Evolutionary conservation across 768 basidiomycete genomes (phyloP).

Genomic region (Dentipellis fragilis): DNA sequence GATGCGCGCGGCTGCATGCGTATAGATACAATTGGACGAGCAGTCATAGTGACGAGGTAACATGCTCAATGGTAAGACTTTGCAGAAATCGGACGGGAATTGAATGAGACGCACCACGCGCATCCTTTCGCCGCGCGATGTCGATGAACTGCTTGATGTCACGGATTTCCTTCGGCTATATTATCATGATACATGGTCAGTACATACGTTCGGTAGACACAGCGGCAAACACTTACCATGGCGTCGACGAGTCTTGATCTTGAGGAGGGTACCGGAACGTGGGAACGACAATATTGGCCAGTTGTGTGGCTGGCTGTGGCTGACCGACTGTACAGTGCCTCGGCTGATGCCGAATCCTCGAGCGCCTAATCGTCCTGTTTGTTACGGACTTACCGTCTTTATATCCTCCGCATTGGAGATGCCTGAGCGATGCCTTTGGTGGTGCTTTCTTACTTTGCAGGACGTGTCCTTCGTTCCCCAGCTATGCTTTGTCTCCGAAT

Average conservation of each 20-base stretch:
- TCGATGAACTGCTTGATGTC: conserved; percentile 99
- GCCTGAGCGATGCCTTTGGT: no score
- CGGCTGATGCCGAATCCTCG: not conserved
- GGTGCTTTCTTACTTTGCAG: no score
- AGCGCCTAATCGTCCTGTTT: no score
- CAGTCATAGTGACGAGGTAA: not conserved
- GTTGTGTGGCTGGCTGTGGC: not conserved
- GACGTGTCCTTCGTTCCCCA: no score
- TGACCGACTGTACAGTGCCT: not conserved
- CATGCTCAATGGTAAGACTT: not conserved
- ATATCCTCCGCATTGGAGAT: no score
- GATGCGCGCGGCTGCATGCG: conserved; percentile 81
- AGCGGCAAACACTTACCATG: not conserved
- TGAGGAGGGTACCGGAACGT: not conserved
- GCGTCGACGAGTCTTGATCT: not conserved
- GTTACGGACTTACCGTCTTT: no score
- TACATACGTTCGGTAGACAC: not conserved
- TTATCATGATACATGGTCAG: not conserved
- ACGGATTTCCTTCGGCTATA: conserved; percentile 90
- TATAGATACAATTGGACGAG: not conserved
- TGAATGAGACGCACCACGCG: conserved; percentile 59
- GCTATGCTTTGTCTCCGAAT: no score
- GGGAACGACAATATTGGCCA: not conserved
- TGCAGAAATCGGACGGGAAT: no score
- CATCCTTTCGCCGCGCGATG: conserved; percentile 96